Evolutionary conservation across 306 rosid genomes (phyloP).

Genomic region (Casuarina glauca): DNA sequence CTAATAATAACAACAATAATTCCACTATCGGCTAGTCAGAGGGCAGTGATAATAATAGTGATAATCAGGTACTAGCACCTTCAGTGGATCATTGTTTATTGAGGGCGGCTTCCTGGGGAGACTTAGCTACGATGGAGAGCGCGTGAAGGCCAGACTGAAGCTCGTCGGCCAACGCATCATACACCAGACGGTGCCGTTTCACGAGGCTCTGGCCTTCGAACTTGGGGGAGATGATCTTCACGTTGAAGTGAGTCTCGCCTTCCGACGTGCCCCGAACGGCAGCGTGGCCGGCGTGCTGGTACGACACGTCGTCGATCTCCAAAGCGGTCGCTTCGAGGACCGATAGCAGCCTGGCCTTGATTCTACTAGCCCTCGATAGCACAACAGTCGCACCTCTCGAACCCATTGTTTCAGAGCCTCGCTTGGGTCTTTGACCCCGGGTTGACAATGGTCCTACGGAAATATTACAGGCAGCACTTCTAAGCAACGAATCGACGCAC

Average conservation of each 20-base stretch:
- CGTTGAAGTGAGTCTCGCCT: conserved; percentile 76
- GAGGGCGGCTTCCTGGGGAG: conserved; percentile 39
- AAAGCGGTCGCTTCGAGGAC: conserved; percentile 61
- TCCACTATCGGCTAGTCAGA: background rate
- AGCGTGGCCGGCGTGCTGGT: conserved; percentile 85
- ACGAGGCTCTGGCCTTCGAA: conserved; percentile 69
- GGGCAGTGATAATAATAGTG: no score
- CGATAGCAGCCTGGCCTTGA: conserved; percentile 61
- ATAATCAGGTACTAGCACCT: background rate
- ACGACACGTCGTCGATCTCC: conserved; percentile 85
- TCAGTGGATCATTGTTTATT: background rate
- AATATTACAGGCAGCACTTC: no score
- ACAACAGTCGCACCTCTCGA: conserved; percentile 44
- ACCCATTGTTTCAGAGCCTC: conserved; percentile 39
- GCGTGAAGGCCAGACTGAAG: conserved; percentile 64
- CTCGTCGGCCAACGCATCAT: conserved; percentile 58
- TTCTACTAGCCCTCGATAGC: conserved; percentile 65
- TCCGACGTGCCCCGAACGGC: conserved; percentile 51
- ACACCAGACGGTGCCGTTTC: conserved; percentile 67
- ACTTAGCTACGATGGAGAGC: conserved; percentile 59
- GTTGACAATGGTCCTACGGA: no score
- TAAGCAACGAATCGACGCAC: no score
- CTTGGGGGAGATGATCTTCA: conserved; percentile 67
- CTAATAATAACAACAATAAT: background rate
- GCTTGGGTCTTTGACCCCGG: background rate